Evolutionary conservation across 2,329 filamentous ascomycete genomes (phyloP).

Genomic region (Knoxdaviesia proteae): DNA sequence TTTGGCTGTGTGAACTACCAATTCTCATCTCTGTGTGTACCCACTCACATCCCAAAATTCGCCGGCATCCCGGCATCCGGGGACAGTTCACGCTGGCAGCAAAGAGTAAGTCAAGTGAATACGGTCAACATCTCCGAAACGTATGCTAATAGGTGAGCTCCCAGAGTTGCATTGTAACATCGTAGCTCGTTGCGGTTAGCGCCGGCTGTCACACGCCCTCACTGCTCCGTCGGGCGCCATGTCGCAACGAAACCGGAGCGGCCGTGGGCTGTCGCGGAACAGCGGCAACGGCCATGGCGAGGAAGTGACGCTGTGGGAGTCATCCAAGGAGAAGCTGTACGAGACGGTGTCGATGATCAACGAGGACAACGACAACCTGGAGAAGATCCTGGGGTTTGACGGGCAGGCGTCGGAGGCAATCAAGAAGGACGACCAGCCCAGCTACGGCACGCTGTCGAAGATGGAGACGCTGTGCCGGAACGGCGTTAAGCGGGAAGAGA

Average conservation of each 20-base stretch:
- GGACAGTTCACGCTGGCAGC: too few relatives aligned
- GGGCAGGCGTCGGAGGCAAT: slow-evolving; percentile 18
- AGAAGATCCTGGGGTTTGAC: slow-evolving; percentile 18
- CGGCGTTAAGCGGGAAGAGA: slow-evolving; percentile 19
- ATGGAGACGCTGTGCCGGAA: slow-evolving; percentile 22
- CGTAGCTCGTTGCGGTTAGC: not conserved
- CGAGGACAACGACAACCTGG: slow-evolving; percentile 19
- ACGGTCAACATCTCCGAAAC: too few relatives aligned
- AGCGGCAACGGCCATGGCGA: slow-evolving; percentile 21
- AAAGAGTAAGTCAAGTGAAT: too few relatives aligned
- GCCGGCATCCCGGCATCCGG: too few relatives aligned
- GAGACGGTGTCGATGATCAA: slow-evolving; percentile 20
- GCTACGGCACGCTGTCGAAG: slow-evolving; percentile 13
- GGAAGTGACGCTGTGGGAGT: slow-evolving; percentile 22
- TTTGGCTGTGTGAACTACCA: too few relatives aligned
- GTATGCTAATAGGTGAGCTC: too few relatives aligned
- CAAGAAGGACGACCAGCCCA: slow-evolving; percentile 13
- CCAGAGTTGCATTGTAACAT: not conserved
- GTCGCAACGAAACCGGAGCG: slow-evolving; percentile 23
- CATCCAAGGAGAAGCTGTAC: slow-evolving; percentile 16
- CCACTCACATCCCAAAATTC: too few relatives aligned
- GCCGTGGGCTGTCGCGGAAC: slow-evolving; percentile 22
- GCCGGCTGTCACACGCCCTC: too few relatives aligned
- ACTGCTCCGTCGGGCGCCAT: slow-evolving; percentile 9
- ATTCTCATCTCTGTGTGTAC: too few relatives aligned